Percentiles rank a stretch among this genome's conserved stretches.
phyloP scores from a whole-genome alignment of 352 stramenopile genomes.

The Globisporangium apiculatum region DNA sequence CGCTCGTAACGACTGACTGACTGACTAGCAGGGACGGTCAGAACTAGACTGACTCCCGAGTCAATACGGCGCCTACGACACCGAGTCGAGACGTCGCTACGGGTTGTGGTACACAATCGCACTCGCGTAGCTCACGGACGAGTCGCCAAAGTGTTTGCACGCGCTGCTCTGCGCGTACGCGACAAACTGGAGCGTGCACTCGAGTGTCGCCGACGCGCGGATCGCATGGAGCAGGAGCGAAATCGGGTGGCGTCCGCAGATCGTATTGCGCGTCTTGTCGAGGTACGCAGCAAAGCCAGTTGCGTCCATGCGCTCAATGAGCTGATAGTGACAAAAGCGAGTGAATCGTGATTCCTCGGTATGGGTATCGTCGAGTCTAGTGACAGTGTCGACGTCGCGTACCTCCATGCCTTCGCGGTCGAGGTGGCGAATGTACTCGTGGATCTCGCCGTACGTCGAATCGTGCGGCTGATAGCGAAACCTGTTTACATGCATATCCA shows the following conservation, averaged over 20 bases:
- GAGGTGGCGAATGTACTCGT: constrained; percentile 94
- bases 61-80: no score
- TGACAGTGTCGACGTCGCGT: background rate
- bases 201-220: constrained; percentile 38
- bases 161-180: constrained; percentile 91
- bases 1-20: no score
- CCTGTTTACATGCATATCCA: constrained; percentile 13
- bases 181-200: constrained; percentile 86
- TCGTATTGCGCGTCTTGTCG: constrained; percentile 93
- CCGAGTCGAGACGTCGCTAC: background rate
- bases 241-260: constrained; percentile 96
- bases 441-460: constrained; percentile 82
- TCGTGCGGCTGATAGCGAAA: constrained; percentile 90
- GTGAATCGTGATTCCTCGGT: no score
- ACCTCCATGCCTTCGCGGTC: constrained; percentile 87
- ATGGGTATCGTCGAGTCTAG: no score
- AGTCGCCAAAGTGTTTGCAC: constrained; percentile 83
- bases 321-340: constrained; percentile 13
- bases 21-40: no score
- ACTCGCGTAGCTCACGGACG: constrained; percentile 93
- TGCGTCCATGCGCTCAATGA: constrained; percentile 90
- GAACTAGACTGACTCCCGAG: no score
- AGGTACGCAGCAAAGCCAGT: constrained; percentile 93
- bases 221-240: constrained; percentile 66
- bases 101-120: constrained; percentile 79